Conservation (phyloP, 257 asterid species). For the Oldenlandia corymbosa region DNA sequence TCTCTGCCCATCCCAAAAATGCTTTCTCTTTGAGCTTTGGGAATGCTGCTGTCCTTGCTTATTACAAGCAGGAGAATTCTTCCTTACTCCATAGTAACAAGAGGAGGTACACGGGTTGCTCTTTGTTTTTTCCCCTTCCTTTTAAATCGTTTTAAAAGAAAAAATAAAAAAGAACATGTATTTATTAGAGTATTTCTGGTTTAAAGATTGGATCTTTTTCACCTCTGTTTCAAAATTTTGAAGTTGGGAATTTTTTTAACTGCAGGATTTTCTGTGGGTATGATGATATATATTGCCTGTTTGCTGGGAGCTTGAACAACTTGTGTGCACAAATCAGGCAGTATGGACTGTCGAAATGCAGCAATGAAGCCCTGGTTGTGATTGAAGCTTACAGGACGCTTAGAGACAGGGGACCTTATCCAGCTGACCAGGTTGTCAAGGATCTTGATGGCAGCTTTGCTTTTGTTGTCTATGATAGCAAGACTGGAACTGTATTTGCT, state of each 20-base stretch:
- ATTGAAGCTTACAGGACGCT: conserved; percentile 76
- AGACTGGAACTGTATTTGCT: conserved; percentile 58
- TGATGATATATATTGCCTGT: conserved; percentile 67
- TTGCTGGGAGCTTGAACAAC: conserved; percentile 74
- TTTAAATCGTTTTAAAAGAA: no score
- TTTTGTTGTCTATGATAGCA: conserved; percentile 66
- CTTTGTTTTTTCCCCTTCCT: no score
- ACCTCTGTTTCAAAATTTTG: no score
- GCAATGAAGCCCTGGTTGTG: conserved; percentile 78
- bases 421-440: conserved; percentile 81
- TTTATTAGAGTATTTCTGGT: no score
- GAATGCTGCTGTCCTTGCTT: conserved; percentile 73
- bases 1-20: conserved; percentile 33
- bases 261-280: conserved; percentile 65
- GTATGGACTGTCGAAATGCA: conserved; percentile 54
- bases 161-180: no score
- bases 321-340: conserved; percentile 56
- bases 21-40: conserved; percentile 50
- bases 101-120: conserved; percentile 22
- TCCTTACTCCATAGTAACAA: conserved; percentile 25
- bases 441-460: conserved; percentile 83
- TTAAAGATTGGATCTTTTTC: no score
- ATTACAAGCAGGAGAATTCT: conserved; percentile 25
- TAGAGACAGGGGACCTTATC: conserved; percentile 81
- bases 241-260: background rate